A percentile compares a stretch with the other conserved stretches of the same genome.
Evolutionary conservation across 495 filamentous ascomycete species (phyloP).

Genomic region (Hamigera avellanea): DNA sequence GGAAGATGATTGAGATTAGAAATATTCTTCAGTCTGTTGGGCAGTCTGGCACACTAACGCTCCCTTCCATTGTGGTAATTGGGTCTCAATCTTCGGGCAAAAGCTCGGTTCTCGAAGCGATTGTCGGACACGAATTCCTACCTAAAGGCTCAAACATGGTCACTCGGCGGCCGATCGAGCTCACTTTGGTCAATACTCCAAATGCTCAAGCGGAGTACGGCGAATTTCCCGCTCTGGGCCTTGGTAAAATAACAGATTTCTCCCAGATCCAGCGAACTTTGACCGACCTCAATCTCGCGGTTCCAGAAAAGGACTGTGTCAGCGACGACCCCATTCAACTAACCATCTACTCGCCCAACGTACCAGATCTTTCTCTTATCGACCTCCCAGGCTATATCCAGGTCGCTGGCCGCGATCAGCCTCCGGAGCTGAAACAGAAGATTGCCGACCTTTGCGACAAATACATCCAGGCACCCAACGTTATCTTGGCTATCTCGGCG

Average conservation of each 20-base stretch:
- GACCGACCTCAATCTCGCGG: slow-evolving; percentile 89
- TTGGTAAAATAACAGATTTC: slow-evolving; percentile 90
- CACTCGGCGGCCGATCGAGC: slow-evolving; percentile 88
- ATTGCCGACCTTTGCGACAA: slow-evolving; percentile 96
- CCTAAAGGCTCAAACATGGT: slow-evolving; percentile 99
- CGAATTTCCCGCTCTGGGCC: slow-evolving; percentile 86
- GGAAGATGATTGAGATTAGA: slow-evolving; percentile 98
- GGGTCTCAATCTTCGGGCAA: slow-evolving; percentile 97
- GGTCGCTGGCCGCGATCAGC: slow-evolving; percentile 82
- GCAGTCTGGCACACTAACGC: slow-evolving; percentile 72
- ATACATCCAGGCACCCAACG: slow-evolving; percentile 92
- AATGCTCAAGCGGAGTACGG: slow-evolving; percentile 85
- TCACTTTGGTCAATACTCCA: slow-evolving; percentile 93
- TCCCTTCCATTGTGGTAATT: slow-evolving; percentile 96
- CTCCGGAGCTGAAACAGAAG: slow-evolving; percentile 83
- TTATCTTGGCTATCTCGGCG: slow-evolving; percentile 94
- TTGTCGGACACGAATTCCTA: slow-evolving; percentile 95
- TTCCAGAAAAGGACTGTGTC: slow-evolving; percentile 81
- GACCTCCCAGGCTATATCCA: slow-evolving; percentile 97
- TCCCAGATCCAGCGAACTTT: slow-evolving; percentile 83
- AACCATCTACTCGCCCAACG: slow-evolving; percentile 85
- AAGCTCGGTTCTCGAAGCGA: slow-evolving; percentile 92
- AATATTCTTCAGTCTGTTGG: slow-evolving; percentile 83
- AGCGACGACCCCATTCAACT: slow-evolving; percentile 95
- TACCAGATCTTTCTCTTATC: slow-evolving; percentile 92